Percentiles rank a stretch among this genome's conserved stretches.
phyloP scores from a whole-genome alignment of 805 yeast species.

The Cyberlindnera xylosilytica region DNA sequence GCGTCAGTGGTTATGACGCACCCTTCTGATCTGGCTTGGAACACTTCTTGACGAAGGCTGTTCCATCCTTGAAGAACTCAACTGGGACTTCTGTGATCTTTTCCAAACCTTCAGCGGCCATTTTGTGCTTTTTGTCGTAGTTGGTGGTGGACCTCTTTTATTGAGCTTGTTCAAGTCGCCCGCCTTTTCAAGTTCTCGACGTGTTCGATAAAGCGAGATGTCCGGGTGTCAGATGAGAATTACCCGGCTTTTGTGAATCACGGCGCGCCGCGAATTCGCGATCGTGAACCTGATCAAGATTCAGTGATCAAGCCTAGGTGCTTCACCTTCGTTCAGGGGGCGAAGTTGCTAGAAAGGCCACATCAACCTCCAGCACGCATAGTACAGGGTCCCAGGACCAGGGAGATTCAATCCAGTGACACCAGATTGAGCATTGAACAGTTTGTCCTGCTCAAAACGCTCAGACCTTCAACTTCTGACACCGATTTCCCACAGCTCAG shows the following conservation, averaged over 20 bases:
- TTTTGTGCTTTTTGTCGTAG: conserved; percentile 10
- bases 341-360: no score
- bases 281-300: no score
- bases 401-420: no score
- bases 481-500: no score
- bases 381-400: no score
- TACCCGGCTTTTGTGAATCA: no score
- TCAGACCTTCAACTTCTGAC: background rate
- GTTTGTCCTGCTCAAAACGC: background rate
- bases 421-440: background rate
- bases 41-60: conserved; percentile 85
- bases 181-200: conserved; percentile 7
- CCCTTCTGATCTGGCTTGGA: conserved; percentile 87
- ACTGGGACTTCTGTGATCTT: conserved; percentile 82
- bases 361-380: no score
- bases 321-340: no score
- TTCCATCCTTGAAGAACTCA: conserved; percentile 89
- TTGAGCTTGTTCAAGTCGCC: no score
- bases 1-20: conserved; percentile 30
- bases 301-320: no score
- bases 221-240: conserved; percentile 5
- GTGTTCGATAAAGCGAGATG: conserved; percentile 11
- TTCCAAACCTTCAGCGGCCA: conserved; percentile 62
- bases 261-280: no score
- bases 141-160: no score